phyloP scores from a whole-genome alignment of 768 basidiomycete species.

The Leccinum longicurvipes region DNA sequence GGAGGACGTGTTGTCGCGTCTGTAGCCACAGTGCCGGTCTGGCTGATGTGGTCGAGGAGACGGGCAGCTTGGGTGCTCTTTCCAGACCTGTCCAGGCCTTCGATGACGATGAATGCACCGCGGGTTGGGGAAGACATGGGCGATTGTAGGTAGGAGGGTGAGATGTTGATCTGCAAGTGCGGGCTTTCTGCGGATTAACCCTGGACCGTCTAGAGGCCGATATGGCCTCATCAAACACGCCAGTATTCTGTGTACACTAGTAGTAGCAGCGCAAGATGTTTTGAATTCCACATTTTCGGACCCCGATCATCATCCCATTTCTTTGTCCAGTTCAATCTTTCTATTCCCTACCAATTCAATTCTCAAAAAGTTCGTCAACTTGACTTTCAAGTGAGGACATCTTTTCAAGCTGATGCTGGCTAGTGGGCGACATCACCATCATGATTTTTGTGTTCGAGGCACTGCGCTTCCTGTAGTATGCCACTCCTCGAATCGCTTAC shows the following conservation, averaged over 20 bases:
- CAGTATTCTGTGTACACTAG: too few species aligned
- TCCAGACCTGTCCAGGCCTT: constrained; percentile 94
- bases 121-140: constrained; percentile 29
- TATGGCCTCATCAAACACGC: neutral
- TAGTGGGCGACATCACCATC: neutral
- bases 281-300: too few species aligned
- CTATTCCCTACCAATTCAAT: neutral
- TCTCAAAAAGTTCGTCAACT: neutral
- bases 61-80: constrained; percentile 83
- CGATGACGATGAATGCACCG: constrained; percentile 87
- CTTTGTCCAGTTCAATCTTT: too few species aligned
- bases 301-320: too few species aligned
- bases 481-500: too few species aligned
- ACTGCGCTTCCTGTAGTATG: neutral
- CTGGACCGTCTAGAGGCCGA: neutral
- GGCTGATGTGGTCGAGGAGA: constrained; percentile 51
- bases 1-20: neutral
- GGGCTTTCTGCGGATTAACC: neutral
- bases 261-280: too few species aligned
- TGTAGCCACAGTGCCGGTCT: constrained; percentile 16
- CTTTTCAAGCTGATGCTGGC: neutral
- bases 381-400: neutral
- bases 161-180: constrained; percentile 84
- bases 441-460: neutral
- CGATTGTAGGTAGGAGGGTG: too few species aligned